Conservation (phyloP, 805 yeast species). For the Teunomyces lycoperdinae region DNA sequence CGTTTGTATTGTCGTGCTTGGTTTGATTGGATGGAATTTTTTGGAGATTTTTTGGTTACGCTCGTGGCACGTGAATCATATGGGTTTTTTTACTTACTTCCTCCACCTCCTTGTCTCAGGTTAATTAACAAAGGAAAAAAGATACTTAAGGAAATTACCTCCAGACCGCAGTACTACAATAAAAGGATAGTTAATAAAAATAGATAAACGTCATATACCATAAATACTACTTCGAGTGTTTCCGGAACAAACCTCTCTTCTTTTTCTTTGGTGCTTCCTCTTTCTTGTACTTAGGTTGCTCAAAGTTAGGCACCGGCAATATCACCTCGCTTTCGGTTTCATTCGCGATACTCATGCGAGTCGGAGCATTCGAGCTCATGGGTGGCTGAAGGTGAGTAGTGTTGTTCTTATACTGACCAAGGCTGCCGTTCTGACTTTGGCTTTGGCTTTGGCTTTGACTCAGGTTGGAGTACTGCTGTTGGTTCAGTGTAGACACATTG, state of each 20-base stretch:
- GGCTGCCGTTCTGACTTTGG: not conserved
- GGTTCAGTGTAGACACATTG: not conserved
- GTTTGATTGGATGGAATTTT: not conserved
- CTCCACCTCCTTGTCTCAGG: no score
- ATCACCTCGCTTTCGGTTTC: slow-evolving; percentile 3
- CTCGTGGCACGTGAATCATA: no score
- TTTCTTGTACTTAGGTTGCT: slow-evolving; percentile 1
- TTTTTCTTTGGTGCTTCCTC: slow-evolving; percentile 7
- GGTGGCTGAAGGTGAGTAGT: slow-evolving; percentile 6
- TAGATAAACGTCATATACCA: not conserved
- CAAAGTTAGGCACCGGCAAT: slow-evolving; percentile 4
- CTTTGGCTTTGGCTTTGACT: not conserved
- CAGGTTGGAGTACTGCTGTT: not conserved
- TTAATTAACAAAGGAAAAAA: no score
- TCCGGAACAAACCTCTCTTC: slow-evolving; percentile 11
- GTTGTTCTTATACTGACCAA: not conserved
- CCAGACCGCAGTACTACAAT: not conserved
- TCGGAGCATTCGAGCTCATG: slow-evolving; percentile 5
- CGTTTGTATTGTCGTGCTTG: not conserved
- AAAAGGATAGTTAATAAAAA: not conserved
- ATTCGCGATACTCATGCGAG: slow-evolving; percentile 9
- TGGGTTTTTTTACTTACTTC: no score
- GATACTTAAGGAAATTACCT: not conserved
- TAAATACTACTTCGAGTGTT: slow-evolving; percentile 2
- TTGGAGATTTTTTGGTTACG: not conserved